phyloP scores from a whole-genome alignment of 2,329 filamentous ascomycete species.

The Aplosporella prunicola region DNA sequence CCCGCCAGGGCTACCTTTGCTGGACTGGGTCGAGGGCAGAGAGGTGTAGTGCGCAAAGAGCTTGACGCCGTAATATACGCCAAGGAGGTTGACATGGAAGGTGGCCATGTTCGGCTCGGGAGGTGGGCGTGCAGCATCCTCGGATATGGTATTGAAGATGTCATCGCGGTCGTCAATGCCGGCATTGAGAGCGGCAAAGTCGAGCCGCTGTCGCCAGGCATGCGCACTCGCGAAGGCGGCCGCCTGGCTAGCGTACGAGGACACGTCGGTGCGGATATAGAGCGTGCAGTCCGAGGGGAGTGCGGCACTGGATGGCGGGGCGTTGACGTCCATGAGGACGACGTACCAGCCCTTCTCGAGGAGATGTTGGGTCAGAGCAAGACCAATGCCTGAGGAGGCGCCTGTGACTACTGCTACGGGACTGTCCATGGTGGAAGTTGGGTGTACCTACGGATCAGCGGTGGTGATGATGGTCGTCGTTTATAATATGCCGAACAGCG shows the following conservation, averaged over 20 bases:
- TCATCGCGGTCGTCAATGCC: constrained; percentile 28
- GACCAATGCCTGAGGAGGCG: constrained; percentile 36
- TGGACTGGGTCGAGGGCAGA: constrained; percentile 14
- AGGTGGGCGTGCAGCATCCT: constrained; percentile 16
- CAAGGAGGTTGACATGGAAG: constrained; percentile 25
- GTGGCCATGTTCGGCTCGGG: constrained; percentile 25
- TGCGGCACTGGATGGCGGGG: constrained; percentile 15
- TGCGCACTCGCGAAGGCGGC: constrained; percentile 32
- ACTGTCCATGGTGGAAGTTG: constrained; percentile 22
- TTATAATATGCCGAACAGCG: background rate
- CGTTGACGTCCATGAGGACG: constrained; percentile 37
- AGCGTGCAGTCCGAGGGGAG: constrained; percentile 22
- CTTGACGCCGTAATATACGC: constrained; percentile 28
- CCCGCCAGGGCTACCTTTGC: constrained; percentile 13
- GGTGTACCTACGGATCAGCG: no score
- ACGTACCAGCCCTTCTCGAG: constrained; percentile 31
- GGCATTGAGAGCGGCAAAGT: constrained; percentile 37
- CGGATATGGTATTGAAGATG: constrained; percentile 19
- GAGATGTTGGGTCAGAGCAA: constrained; percentile 35
- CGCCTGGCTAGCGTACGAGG: constrained; percentile 30
- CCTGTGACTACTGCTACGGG: constrained; percentile 38
- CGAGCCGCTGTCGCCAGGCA: constrained; percentile 33
- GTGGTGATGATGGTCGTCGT: background rate
- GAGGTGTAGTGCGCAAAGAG: constrained; percentile 29
- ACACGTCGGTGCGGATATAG: constrained; percentile 34